Evolutionary conservation across 2,329 filamentous ascomycete genomes (phyloP).

Genomic region (Graphium sp.): DNA sequence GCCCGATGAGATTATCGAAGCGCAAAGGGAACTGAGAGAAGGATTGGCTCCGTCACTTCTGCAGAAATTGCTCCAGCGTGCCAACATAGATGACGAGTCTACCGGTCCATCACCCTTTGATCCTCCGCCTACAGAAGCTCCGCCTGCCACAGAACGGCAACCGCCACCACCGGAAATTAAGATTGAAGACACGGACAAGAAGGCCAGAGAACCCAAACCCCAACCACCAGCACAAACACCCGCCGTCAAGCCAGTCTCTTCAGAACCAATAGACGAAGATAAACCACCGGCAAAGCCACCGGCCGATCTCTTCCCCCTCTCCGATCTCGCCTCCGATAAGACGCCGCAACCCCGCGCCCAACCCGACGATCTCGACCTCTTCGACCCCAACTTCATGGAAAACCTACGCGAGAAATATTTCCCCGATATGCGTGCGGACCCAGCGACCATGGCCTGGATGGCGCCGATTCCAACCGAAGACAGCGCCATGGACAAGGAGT

Average conservation of each 20-base stretch:
- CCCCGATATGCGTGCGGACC: constrained; percentile 70
- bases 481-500: constrained; percentile 48
- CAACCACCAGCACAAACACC: constrained; percentile 4
- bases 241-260: constrained; percentile 7
- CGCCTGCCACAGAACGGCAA: constrained; percentile 4
- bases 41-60: constrained; percentile 60
- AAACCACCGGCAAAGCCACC: constrained; percentile 21
- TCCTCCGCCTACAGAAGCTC: constrained; percentile 8
- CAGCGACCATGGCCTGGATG: constrained; percentile 82
- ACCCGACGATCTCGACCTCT: constrained; percentile 63
- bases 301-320: constrained; percentile 23
- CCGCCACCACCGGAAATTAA: constrained; percentile 14
- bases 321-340: constrained; percentile 17
- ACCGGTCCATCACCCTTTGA: constrained; percentile 26
- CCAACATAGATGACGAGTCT: constrained; percentile 57
- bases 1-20: constrained; percentile 61
- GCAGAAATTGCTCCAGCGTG: constrained; percentile 57
- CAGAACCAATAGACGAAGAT: constrained; percentile 20
- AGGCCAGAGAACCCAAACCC: constrained; percentile 8
- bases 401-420: constrained; percentile 90
- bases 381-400: constrained; percentile 65
- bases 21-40: constrained; percentile 65
- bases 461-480: constrained; percentile 49
- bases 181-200: constrained; percentile 14
- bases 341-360: constrained; percentile 46